Evolutionary conservation across 2,329 filamentous ascomycete genomes (phyloP).

Genomic region (Ceratocystis harringtonii): DNA sequence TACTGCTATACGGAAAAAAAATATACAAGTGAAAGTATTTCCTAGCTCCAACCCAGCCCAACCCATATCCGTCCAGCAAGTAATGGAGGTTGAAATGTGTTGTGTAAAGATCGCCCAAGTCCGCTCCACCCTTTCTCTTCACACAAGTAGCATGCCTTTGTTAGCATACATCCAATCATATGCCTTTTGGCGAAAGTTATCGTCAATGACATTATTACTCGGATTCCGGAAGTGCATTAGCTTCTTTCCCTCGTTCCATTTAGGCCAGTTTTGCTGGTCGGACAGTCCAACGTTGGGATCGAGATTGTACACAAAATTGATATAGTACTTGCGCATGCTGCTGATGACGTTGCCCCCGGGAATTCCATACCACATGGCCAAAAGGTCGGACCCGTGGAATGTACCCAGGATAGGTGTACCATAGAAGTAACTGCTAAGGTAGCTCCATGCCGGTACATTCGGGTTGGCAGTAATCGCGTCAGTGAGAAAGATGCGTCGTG

Average conservation of each 20-base stretch:
- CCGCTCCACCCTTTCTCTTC: neutral
- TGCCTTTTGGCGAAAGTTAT: constrained; percentile 19
- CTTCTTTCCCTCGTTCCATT: constrained; percentile 30
- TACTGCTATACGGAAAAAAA: no score
- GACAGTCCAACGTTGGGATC: constrained; percentile 36
- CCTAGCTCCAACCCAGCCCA: neutral
- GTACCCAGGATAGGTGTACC: constrained; percentile 47
- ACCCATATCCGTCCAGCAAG: neutral
- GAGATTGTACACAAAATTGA: constrained; percentile 41
- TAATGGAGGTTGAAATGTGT: no score
- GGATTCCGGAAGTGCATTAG: constrained; percentile 23
- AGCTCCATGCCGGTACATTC: constrained; percentile 41
- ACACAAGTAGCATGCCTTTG: constrained; percentile 6
- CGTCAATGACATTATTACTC: constrained; percentile 15
- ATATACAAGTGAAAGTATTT: no score
- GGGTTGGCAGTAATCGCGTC: constrained; percentile 27
- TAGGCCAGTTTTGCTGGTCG: constrained; percentile 21
- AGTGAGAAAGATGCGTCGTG: constrained; percentile 31
- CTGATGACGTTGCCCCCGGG: constrained; percentile 32
- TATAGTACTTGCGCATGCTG: constrained; percentile 40
- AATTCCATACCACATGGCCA: constrained; percentile 40
- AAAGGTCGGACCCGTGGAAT: constrained; percentile 43
- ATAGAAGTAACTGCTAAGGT: constrained; percentile 44
- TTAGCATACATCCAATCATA: constrained; percentile 17
- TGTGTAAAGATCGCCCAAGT: neutral